phyloP scores from a whole-genome alignment of 192 early-diverging fungal genomes.

The Entomortierella chlamydospora region DNA sequence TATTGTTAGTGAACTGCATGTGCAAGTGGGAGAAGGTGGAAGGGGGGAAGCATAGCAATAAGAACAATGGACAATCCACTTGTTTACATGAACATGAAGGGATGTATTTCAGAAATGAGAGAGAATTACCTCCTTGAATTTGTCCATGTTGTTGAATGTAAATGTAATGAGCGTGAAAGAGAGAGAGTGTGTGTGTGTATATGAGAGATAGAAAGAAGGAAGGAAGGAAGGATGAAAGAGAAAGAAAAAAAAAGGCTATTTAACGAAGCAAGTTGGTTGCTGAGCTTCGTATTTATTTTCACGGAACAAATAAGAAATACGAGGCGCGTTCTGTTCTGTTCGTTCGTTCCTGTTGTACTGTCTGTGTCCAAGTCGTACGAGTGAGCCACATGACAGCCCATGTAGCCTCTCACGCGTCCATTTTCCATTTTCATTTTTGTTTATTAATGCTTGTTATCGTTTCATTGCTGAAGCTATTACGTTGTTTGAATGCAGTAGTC shows the following conservation, averaged over 20 bases:
- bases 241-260: conserved; percentile 10
- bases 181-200: background rate
- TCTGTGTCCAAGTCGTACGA: no score
- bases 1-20: background rate
- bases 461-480: background rate
- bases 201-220: background rate
- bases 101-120: background rate
- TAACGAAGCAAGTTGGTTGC: no score
- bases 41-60: background rate
- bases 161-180: background rate
- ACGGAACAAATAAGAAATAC: no score
- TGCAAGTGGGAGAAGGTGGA: no score
- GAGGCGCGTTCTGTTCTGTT: no score
- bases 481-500: no score
- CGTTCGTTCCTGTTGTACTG: no score
- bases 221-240: conserved; percentile 11
- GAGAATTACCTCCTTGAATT: conserved; percentile 52
- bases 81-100: no score
- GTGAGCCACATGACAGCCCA: conserved; percentile 17
- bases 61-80: background rate
- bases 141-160: conserved; percentile 36
- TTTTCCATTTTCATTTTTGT: background rate
- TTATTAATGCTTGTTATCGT: background rate
- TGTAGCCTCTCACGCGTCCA: background rate
- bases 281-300: no score